Evolutionary conservation across 208 protist species (phyloP).

Genomic region (Porcisia deanei): DNA sequence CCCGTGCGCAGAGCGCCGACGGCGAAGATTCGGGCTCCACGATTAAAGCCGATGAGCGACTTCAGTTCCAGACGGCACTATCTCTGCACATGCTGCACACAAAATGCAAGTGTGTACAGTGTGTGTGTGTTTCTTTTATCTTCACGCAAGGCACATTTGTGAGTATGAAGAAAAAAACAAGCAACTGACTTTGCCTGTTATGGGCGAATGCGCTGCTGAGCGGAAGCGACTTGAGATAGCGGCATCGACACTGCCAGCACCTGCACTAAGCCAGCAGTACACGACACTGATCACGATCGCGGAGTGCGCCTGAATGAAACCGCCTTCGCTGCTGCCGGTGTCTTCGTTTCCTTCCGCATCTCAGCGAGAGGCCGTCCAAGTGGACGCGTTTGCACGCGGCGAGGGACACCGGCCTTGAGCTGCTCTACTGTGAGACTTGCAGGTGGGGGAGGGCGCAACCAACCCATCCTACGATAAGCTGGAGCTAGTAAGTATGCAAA

Average conservation of each 20-base stretch:
- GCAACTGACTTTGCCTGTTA: background rate
- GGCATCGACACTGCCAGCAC: background rate
- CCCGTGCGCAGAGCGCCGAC: background rate
- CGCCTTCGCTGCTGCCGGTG: background rate
- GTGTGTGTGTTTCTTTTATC: background rate
- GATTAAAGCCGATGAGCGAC: no score
- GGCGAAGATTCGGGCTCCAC: background rate
- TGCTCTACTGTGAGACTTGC: conserved; percentile 48
- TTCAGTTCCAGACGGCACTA: background rate
- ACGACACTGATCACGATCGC: background rate
- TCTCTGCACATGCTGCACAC: background rate
- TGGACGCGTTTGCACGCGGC: conserved; percentile 33
- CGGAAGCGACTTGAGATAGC: background rate
- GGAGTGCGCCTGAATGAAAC: conserved; percentile 17
- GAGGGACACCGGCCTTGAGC: conserved; percentile 37
- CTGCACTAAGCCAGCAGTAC: background rate
- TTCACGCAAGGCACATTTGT: background rate
- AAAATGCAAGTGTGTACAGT: background rate
- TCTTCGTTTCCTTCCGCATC: conserved; percentile 34
- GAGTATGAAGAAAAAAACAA: background rate
- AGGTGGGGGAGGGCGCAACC: conserved; percentile 30
- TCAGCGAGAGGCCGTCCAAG: conserved; percentile 57
- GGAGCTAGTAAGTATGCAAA: conserved; percentile 72
- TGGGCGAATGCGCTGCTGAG: background rate
- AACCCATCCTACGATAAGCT: conserved; percentile 53